A percentile compares a stretch with the other conserved stretches of the same genome.
phyloP scores from a whole-genome alignment of 2,329 filamentous ascomycete genomes.

The Aulographum hederae region DNA sequence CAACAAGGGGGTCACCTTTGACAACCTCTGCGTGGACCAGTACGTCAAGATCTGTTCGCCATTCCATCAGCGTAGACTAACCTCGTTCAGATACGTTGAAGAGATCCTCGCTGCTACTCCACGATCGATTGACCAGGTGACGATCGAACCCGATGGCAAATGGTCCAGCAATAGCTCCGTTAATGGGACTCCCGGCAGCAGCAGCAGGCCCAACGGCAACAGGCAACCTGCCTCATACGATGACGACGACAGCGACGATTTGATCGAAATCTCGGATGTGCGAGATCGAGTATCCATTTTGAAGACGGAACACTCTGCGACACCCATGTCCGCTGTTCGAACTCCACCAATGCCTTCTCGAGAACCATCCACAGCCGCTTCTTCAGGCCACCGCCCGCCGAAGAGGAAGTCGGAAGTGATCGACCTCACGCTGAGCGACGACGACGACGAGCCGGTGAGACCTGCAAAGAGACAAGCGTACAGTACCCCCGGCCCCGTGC shows the following conservation, averaged over 20 bases:
- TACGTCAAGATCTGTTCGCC: slow-evolving; percentile 31
- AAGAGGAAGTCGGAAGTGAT: slow-evolving; percentile 29
- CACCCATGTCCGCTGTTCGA: slow-evolving; percentile 17
- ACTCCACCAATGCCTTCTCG: slow-evolving; percentile 23
- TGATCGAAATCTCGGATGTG: slow-evolving; percentile 24
- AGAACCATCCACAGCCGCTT: slow-evolving; percentile 13
- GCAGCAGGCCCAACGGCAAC: slow-evolving; percentile 1
- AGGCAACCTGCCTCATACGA: too few relatives aligned
- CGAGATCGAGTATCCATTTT: slow-evolving; percentile 15
- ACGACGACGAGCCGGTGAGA: slow-evolving; percentile 28
- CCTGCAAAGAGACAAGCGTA: too few relatives aligned
- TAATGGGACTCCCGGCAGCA: slow-evolving; percentile 6
- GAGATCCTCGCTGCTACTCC: slow-evolving; percentile 67
- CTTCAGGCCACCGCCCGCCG: slow-evolving; percentile 6
- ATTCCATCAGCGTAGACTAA: slow-evolving; percentile 1
- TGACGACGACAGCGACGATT: slow-evolving; percentile 24
- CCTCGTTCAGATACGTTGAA: too few relatives aligned
- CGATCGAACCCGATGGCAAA: slow-evolving; percentile 68
- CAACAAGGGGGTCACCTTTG: slow-evolving; percentile 65
- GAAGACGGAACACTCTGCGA: slow-evolving; percentile 19
- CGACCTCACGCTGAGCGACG: slow-evolving; percentile 29
- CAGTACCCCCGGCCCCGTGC: too few relatives aligned
- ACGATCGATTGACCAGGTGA: slow-evolving; percentile 61
- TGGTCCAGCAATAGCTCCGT: slow-evolving; percentile 38
- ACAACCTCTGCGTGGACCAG: slow-evolving; percentile 73